Evolutionary conservation across 2,329 filamentous ascomycete genomes (phyloP), one percentile per base, ranked within the genome.

Genomic region (Botryosphaeria dothidea): DNA sequence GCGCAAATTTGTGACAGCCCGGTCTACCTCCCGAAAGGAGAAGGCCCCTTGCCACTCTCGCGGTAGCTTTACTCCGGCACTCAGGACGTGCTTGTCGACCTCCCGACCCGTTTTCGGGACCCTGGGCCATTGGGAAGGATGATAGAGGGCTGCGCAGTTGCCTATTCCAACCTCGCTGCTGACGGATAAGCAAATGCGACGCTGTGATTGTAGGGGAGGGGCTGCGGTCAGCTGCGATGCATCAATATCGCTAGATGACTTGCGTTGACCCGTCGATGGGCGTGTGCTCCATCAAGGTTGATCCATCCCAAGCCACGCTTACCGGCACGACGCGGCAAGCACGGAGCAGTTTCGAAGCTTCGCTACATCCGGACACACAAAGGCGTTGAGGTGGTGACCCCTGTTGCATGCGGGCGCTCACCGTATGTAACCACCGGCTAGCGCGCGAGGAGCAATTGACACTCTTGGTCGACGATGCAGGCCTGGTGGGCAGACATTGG

Each of bases 1-100:
- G 61, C 61, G 54, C 63, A 65, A 65, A 51, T 65, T 65, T 65
- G 63, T 58, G 63, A 65, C 52, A 58, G 52, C 63, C 41, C 63
- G 63, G 63, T 41, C 38, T 51, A 52, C 56, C 43, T 25, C 43
- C 63, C 48, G 21, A 41, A 60, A 45, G 45, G 23, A 56, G 63
- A 54, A 52, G 54, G 54, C 43, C 63, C 63, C 63, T 41, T 65
- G 54, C 45, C 43, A 46, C 52, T 25, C 43, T 54, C 34, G 45
- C 63, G 23, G 63, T 51, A 60, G 29, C 43, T 60, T 43, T 49
- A 25, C 43, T 65, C 54, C 52, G 63, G 36, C 52, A 45, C 41
- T 60, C 31, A 60, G 52, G 54, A 60, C 56, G 49, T 19, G 61
- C 46, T 56, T 54, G 46, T 31, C 48, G 9, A 52, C 15, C 25